phyloP scores from a whole-genome alignment of 2,329 filamentous ascomycete species.

The Aspergillus awamori region DNA sequence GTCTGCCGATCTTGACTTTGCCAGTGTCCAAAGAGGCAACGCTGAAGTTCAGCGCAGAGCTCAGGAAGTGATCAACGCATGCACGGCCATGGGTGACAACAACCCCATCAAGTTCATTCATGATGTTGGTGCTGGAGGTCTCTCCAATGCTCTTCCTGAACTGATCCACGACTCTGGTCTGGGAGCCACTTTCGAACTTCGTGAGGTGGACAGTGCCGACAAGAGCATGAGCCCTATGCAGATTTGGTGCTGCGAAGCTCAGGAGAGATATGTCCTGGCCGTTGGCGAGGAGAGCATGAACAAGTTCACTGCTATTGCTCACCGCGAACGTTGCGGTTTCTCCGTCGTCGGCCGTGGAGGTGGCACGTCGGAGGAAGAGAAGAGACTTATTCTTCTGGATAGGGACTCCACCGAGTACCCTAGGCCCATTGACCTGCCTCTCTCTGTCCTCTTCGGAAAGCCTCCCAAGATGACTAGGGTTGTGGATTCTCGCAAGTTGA shows the following conservation, averaged over 20 bases:
- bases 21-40: slow-evolving; percentile 95
- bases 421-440: slow-evolving; percentile 82
- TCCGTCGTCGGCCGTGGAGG: slow-evolving; percentile 84
- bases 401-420: slow-evolving; percentile 74
- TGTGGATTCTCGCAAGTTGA: slow-evolving; percentile 70
- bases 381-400: slow-evolving; percentile 79
- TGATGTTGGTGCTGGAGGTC: slow-evolving; percentile 91
- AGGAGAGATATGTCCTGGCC: slow-evolving; percentile 92
- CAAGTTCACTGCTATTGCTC: slow-evolving; percentile 67
- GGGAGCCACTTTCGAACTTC: slow-evolving; percentile 90
- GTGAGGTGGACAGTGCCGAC: slow-evolving; percentile 89
- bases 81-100: slow-evolving; percentile 76
- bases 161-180: slow-evolving; percentile 89
- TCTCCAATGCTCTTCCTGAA: slow-evolving; percentile 83
- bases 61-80: slow-evolving; percentile 97
- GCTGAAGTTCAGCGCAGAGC: slow-evolving; percentile 93
- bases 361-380: slow-evolving; percentile 64
- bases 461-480: slow-evolving; percentile 77
- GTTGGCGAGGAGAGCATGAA: slow-evolving; percentile 81
- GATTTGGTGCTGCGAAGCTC: slow-evolving; percentile 97
- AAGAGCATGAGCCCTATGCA: slow-evolving; percentile 91
- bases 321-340: slow-evolving; percentile 86
- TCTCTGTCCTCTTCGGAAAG: slow-evolving; percentile 86
- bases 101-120: slow-evolving; percentile 97
- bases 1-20: slow-evolving; percentile 91